phyloP scores from a whole-genome alignment of 2,329 filamentous ascomycete genomes.

The Phaeoacremonium minimum region DNA sequence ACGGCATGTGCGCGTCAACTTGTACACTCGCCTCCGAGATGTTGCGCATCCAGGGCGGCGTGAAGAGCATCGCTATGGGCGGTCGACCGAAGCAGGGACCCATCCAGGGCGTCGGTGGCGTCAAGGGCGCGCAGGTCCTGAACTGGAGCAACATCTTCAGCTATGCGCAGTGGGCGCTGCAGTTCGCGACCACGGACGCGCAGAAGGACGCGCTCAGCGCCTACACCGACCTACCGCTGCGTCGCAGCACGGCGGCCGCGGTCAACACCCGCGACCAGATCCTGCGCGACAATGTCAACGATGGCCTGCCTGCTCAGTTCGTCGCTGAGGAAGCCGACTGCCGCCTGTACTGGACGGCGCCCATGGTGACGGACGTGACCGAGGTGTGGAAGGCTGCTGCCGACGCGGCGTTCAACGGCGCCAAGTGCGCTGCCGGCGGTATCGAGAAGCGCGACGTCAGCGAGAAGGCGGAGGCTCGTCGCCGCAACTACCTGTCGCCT shows the following conservation, averaged over 20 bases:
- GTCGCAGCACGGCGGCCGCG: conserved; percentile 23
- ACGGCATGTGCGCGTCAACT: conserved; percentile 55
- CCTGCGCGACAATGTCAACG: conserved; percentile 25
- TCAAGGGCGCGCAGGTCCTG: conserved; percentile 43
- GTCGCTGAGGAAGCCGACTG: conserved; percentile 43
- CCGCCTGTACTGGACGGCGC: conserved; percentile 44
- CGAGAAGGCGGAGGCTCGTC: background rate
- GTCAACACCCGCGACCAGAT: conserved; percentile 36
- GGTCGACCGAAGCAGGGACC: conserved; percentile 39
- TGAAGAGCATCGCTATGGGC: conserved; percentile 50
- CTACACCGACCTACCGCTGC: conserved; percentile 24
- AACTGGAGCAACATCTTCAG: conserved; percentile 21
- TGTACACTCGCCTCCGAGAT: conserved; percentile 55
- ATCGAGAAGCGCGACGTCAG: conserved; percentile 12
- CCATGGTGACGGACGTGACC: conserved; percentile 41
- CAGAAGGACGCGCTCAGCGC: conserved; percentile 21
- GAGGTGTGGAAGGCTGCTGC: conserved; percentile 42
- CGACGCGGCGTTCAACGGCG: conserved; percentile 32
- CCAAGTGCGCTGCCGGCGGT: conserved; percentile 30
- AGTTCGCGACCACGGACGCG: conserved; percentile 18
- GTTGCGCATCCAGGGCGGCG: conserved; percentile 44
- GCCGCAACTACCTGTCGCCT: background rate
- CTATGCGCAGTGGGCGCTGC: conserved; percentile 17
- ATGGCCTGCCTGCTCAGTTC: conserved; percentile 42
- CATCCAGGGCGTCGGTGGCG: conserved; percentile 50